Base-by-base conservation (phyloP, 83 land plant species). In the Picea engelmannii region DNA sequence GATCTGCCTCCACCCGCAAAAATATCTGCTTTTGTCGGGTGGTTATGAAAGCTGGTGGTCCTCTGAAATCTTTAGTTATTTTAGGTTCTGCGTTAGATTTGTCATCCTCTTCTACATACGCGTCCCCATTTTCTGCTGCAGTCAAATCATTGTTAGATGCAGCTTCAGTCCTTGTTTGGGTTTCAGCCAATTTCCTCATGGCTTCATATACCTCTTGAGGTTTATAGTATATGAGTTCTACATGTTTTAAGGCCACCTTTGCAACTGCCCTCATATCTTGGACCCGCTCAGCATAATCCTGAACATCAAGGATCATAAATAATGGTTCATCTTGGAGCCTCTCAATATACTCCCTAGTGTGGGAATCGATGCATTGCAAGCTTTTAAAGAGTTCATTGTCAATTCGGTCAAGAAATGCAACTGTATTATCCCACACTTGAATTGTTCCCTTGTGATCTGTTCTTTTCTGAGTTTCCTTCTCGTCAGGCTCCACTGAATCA, bases 161-260 rank as follows among this genome's bases (percentile, higher is more conserved):
- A 89, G 67, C 62, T 13, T 63, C 86, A 21, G 89, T 42, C 10
- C 81, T 38, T 13, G 78, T 68, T 78, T 82, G 87, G n/a, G 52
- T 59, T 58, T 84, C 89, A 3, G 84, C 83, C 38, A 87, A 84
- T 62, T 89, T 93, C 71, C 95, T 89, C 98, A 93, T 96, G 12
- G 98, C 93, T 78, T 91, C 96, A 81, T 96, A 93, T 5, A 96
- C 98, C 76, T 90, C 95, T 82, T 96, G 96, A 73, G 95, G 96
- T 81, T 96, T 96, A 81, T 96, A 93, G 81, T 96, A 96, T 3
- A 96, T 79, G 79, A 92, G 95, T 66, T 93, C 98, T 58, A 93
- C 91, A 23, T 88, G 89, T 81, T 85, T 87, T 64, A 93, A 80
- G 3, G 98, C 94, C 31, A 96, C 98, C 83, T 89, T 89, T 11